phyloP scores from a whole-genome alignment of 768 basidiomycete species.

The Suillus clintonianus region DNA sequence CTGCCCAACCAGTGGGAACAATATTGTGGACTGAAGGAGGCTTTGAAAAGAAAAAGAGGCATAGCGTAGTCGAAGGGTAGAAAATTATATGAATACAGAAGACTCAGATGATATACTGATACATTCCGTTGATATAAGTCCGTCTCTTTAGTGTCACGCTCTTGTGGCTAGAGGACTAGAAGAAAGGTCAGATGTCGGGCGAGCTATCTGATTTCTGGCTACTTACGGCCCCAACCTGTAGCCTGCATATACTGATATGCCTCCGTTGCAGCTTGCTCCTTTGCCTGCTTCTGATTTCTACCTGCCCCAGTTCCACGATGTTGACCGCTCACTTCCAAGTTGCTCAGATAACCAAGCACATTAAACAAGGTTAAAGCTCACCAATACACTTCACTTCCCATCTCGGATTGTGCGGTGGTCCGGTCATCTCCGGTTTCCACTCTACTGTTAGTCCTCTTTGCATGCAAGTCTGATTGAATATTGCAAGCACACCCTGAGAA shows the following conservation, averaged over 20 bases:
- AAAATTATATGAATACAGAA: background rate
- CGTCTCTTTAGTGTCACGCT: background rate
- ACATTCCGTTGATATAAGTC: background rate
- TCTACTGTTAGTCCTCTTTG: conserved; percentile 47
- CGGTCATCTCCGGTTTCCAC: conserved; percentile 48
- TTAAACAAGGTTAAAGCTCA: conserved; percentile 31
- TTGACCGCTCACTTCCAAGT: conserved; percentile 48
- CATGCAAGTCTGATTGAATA: conserved; percentile 54
- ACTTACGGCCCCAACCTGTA: conserved; percentile 46
- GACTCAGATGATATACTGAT: background rate
- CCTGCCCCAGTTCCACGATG: conserved; percentile 52
- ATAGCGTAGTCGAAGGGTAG: background rate
- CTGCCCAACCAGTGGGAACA: background rate
- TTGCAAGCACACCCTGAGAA: conserved; percentile 43
- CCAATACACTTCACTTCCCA: conserved; percentile 59
- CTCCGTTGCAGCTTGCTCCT: conserved; percentile 65
- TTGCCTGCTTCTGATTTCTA: conserved; percentile 65
- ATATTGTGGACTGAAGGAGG: background rate
- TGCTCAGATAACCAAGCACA: conserved; percentile 4
- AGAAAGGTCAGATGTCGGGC: background rate
- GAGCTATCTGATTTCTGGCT: too few relatives aligned
- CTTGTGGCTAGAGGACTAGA: background rate
- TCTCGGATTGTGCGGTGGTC: conserved; percentile 55
- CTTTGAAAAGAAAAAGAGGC: background rate
- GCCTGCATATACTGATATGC: conserved; percentile 47